Evolutionary conservation across 257 asterid genomes (phyloP), one percentile per base, ranked within the genome.

Genomic region (Thymus mandschuricus): DNA sequence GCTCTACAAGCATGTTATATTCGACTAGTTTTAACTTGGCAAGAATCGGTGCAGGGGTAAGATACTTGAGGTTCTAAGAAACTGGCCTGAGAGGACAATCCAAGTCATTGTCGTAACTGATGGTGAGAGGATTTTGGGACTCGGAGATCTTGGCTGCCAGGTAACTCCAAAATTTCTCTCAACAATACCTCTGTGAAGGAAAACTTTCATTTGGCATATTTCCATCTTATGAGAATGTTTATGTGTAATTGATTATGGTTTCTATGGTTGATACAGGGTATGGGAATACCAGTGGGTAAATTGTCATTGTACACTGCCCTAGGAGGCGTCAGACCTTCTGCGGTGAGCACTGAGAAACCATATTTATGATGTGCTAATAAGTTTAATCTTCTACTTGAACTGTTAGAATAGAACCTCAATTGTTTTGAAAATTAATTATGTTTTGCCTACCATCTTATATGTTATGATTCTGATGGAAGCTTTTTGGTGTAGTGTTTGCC

Each of bases 211-310:
- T 10, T 45, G 56, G 66, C 72, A 48, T 27, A 45, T 66, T 7
- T 27, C 30, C 58, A 48, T 43, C 6, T 11, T 27, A 3, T 45
- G 44, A 56, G 21, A 43, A 4, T 10, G 8, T 31, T 5, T 49
- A 12, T 35, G 10, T 8, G 7, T 33, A 46, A 8, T 74, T 59
- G 74, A 75, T 64, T 66, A 10, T 54, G 28, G 49, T 12, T 41
- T 71, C 10, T 55, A 13, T 50, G 5, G 29, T 59, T 76, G 63
- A 69, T 71, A 44, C 83, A 93, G 96, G 97, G 99, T 72, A 89
- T 91, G 96, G 99, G 97, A 21, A 94, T 94, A 75, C 97, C 98
- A 2, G 98, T 94, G n/a, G 98, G 98, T 33, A 94, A 94, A 67
- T 69, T 94, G 85, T 81, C 97, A 73, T 71, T 94, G 70, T 94